Base-by-base conservation (phyloP, 108 stramenopile species). In the Cyclotella sp. region DNA sequence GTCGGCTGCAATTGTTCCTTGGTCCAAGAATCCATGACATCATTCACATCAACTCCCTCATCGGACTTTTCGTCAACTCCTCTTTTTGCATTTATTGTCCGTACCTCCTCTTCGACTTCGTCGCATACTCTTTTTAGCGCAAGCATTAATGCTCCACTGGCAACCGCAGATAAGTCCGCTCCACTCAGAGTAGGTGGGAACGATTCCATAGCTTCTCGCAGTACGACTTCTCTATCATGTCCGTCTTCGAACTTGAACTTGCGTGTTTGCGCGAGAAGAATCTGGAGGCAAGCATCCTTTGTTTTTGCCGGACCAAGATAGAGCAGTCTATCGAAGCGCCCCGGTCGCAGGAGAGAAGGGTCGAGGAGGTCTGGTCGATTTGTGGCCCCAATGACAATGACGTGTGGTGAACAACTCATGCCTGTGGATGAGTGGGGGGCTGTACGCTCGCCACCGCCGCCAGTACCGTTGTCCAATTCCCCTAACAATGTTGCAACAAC, bases 331-430 rank as follows among this genome's bases (percentile, higher is more conserved):
- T 99, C 98, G 70, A 99, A 96, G 46, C 99, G 89, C 0, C 99
- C 99, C 0, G 99, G 99, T 1, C 99, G 95, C 22, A 97, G 74
- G 61, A 99, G 87, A 0, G 97, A 85, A 22, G 93, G 91, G 86
- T 99, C 99, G 26, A 99, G 85, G 14, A 96, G 82, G 70, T 99
- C 98, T 9, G 98, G 98, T 51, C 98, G 96, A 87, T 99, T 99
- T 51, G 99, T 99, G 9, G 99, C 99, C 9, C 95, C 99, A 61
- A 99, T 92, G 5, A 98, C 93, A 84, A 98, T 95, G 41, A 99
- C 87, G 62, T 88, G 86, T 22, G 84, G 85, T 18, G 78, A 41
- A 42, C 42, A 57, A 24, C 29, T 41, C 24, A 18, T 29, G 51
- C n/a, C 34, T 45, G 52, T 42, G 14, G 40, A 28, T 30, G 51